Conservation (phyloP, 371 early-diverging fungal genomes). For the Quaeritorhiza haematococci region DNA sequence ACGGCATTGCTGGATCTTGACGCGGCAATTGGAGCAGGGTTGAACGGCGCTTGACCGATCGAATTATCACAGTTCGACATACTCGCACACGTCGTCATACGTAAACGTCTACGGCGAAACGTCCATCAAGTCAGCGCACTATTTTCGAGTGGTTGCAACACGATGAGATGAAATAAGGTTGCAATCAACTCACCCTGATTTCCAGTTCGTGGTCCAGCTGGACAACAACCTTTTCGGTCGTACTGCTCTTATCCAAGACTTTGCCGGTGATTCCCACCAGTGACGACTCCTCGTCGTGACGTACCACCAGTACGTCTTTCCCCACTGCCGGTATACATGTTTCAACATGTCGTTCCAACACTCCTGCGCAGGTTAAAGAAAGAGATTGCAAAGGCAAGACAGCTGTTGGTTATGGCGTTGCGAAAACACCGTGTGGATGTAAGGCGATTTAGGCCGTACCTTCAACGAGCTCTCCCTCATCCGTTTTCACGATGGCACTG, state of each 20-base stretch:
- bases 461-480: slow-evolving; percentile 18
- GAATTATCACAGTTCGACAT: slow-evolving; percentile 16
- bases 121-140: too few species aligned
- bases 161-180: too few species aligned
- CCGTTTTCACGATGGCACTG: slow-evolving; percentile 9
- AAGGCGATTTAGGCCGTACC: neutral
- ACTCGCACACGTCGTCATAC: slow-evolving; percentile 21
- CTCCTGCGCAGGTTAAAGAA: neutral
- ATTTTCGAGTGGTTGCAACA: too few species aligned
- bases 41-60: too few species aligned
- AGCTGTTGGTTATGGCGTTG: neutral
- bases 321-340: slow-evolving; percentile 21
- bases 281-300: neutral
- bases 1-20: slow-evolving; percentile 61
- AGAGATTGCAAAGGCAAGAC: too few species aligned
- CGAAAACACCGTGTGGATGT: neutral
- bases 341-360: slow-evolving; percentile 21
- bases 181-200: slow-evolving; percentile 8
- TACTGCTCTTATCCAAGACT: slow-evolving; percentile 17
- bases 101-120: slow-evolving; percentile 5
- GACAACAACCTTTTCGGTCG: slow-evolving; percentile 10
- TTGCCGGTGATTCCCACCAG: slow-evolving; percentile 14
- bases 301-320: slow-evolving; percentile 15
- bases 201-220: slow-evolving; percentile 20
- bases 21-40: too few species aligned